These are phyloP conservation scores for Juglanconis juglandina DNA, from an alignment of 2,329 filamentous ascomycete genomes.

Conservation along the genomic window DNA sequence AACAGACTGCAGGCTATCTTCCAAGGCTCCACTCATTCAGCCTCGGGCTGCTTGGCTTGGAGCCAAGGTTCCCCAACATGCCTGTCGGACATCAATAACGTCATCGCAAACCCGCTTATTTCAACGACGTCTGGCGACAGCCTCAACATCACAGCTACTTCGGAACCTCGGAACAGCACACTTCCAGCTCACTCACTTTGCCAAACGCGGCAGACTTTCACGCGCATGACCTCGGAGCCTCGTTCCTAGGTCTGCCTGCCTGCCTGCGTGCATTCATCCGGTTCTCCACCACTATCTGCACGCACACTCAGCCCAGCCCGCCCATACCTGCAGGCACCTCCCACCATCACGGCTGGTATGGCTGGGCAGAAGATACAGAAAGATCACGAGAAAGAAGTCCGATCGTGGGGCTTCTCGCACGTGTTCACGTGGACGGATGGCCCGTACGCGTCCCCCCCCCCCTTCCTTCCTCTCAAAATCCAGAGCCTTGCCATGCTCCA, in stretches of 20 bases:
- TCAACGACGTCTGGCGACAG: not conserved
- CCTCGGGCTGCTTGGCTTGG: too few species aligned
- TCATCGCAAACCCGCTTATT: not conserved
- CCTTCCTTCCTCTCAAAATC: not conserved
- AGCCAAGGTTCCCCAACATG: too few species aligned
- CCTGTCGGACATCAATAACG: not conserved
- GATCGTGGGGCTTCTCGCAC: conserved; percentile 64
- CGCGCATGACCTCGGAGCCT: too few species aligned
- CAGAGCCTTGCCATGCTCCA: too few species aligned
- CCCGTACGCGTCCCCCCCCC: conserved; percentile 48
- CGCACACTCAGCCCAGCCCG: not conserved
- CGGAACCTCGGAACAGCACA: not conserved
- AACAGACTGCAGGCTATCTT: too few species aligned
- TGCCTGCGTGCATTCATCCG: too few species aligned
- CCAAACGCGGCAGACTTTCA: too few species aligned
- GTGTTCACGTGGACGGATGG: conserved; percentile 72
- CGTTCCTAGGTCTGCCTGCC: too few species aligned
- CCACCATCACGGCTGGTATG: not conserved
- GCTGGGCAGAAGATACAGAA: conserved; percentile 34
- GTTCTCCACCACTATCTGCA: too few species aligned
- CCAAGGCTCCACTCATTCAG: too few species aligned
- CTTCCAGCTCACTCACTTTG: too few species aligned
- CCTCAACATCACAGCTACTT: not conserved
- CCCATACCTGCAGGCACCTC: not conserved
- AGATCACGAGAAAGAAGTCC: conserved; percentile 58